phyloP scores from a whole-genome alignment of 495 filamentous ascomycete genomes.

The Jackrogersella multiformis region DNA sequence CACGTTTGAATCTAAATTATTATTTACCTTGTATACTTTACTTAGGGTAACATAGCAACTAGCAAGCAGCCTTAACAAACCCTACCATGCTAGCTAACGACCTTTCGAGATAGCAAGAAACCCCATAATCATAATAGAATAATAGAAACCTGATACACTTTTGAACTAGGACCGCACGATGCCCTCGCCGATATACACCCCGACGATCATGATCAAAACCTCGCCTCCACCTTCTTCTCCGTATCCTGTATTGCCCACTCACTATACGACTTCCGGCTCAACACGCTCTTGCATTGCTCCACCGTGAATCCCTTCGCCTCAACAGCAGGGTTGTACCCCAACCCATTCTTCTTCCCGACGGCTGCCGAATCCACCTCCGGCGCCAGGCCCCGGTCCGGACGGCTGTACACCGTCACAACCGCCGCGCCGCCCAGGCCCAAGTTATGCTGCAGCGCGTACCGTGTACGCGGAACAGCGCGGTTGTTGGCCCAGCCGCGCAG shows the following conservation, averaged over 20 bases:
- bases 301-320: slow-evolving; percentile 86
- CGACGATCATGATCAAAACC: slow-evolving; percentile 50
- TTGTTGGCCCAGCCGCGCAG: slow-evolving; percentile 97
- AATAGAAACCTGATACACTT: too few relatives aligned
- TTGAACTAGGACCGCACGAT: too few relatives aligned
- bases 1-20: too few relatives aligned
- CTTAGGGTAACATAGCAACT: too few relatives aligned
- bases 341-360: slow-evolving; percentile 68
- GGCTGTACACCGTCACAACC: slow-evolving; percentile 88
- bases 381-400: slow-evolving; percentile 78
- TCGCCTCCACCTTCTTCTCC: slow-evolving; percentile 69
- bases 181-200: neutral
- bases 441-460: slow-evolving; percentile 88
- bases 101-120: too few relatives aligned
- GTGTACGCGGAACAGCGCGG: slow-evolving; percentile 72
- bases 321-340: slow-evolving; percentile 94
- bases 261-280: slow-evolving; percentile 73
- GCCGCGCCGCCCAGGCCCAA: slow-evolving; percentile 91
- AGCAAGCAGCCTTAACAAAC: too few relatives aligned
- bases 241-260: slow-evolving; percentile 80
- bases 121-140: too few relatives aligned
- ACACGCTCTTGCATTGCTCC: slow-evolving; percentile 73
- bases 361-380: slow-evolving; percentile 62
- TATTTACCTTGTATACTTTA: too few relatives aligned
- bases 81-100: too few relatives aligned